Base-by-base conservation (phyloP, 1,139 yeast genomes). In the Nakaseomyces bracarensis region DNA sequence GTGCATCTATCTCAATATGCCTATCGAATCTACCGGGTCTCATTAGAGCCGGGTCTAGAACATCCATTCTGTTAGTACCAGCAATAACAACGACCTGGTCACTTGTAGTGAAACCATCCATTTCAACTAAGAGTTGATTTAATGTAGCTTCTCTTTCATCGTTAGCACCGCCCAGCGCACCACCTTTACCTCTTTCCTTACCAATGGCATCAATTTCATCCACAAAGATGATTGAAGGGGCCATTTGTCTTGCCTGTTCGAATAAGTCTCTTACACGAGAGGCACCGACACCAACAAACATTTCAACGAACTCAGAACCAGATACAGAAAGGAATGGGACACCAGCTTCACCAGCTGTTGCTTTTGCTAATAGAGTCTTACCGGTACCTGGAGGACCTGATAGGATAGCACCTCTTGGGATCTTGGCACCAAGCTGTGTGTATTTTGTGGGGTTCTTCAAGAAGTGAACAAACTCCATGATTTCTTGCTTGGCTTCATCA, bases 301-400 rank as follows among this genome's bases (percentile, higher is more conserved):
- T 81, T 58, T 81, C 87, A 16, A 80, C 85, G 51, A 81, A 81
- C 54, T 81, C 89, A 1, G 87, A 80, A 50, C 89, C 89, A 0
- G 87, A 79, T n/a, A 82, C 91, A 30, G 84, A 78, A 51, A 77
- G 75, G 57, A 82, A 82, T 33, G 93, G 89, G 23, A 82, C 91
- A 42, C 82, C 83, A 2, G 91, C 91, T 60, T 82, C 91, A 56
- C 91, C 91, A 6, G 91, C 91, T 25, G 91, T 82, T 1, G 91
- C 91, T 58, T 80, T 82, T 9, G 91, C 91, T 44, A 82, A 65
- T 39, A 82, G 67, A 1, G 93, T 82, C 59, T 82, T 82, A 74
- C 93, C 93, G 4, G 91, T 82, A 67, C 93, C 93, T 38, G 93
- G 93, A 31, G 91, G 86, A 48, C 93, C 93, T 0, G 87, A 79